Evolutionary conservation across 345 rosid species (phyloP).

Genomic region (Reutealis trisperma): DNA sequence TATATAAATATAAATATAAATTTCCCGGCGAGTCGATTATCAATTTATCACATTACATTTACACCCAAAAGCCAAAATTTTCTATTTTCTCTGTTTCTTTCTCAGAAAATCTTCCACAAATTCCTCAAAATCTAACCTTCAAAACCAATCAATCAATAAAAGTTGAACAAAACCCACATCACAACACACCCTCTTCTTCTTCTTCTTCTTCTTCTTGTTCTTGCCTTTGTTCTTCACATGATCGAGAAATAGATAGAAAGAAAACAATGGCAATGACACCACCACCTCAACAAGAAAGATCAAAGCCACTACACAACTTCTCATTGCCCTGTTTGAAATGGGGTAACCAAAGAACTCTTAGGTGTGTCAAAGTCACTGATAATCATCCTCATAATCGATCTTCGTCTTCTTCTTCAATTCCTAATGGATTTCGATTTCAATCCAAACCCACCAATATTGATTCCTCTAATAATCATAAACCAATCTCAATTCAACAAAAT

Average conservation of each 20-base stretch:
- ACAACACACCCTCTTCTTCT: no score
- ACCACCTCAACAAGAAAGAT: constrained; percentile 31
- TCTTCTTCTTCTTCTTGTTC: background rate
- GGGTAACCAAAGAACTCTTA: constrained; percentile 53
- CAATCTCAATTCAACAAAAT: background rate
- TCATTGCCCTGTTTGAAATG: constrained; percentile 55
- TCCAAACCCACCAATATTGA: constrained; percentile 10
- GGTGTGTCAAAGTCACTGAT: constrained; percentile 46
- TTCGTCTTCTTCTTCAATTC: background rate
- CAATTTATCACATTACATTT: background rate
- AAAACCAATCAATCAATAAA: background rate
- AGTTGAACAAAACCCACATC: background rate
- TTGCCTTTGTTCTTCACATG: background rate
- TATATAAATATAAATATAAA: constrained; percentile 9
- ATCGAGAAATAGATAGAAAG: background rate
- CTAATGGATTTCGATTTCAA: constrained; percentile 8
- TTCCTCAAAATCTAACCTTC: background rate
- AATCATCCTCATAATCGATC: background rate
- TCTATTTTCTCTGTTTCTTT: background rate
- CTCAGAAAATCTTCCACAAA: background rate
- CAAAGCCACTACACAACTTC: constrained; percentile 63
- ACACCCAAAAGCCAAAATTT: background rate
- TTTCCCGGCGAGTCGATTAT: constrained; percentile 13
- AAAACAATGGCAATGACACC: constrained; percentile 20
- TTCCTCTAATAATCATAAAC: background rate